These are phyloP conservation scores for Castanea crenata DNA, from an alignment of 306 rosid species.

Conservation along the genomic window DNA sequence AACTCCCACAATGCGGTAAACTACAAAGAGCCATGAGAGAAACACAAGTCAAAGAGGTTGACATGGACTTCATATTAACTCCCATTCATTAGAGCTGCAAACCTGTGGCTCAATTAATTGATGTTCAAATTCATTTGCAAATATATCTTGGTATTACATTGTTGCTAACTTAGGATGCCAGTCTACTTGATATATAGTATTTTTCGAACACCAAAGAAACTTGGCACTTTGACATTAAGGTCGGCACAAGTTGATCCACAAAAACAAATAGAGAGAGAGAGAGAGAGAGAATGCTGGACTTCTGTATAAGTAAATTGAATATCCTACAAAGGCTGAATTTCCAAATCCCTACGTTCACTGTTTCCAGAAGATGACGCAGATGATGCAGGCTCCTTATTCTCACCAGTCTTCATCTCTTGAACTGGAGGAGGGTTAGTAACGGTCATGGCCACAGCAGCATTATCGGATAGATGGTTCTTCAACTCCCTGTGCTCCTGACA, in stretches of 20 bases:
- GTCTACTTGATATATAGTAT: not conserved
- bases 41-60: too few species aligned
- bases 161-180: not conserved
- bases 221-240: not conserved
- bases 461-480: slow-evolving; percentile 45
- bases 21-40: too few species aligned
- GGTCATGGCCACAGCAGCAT: slow-evolving; percentile 26
- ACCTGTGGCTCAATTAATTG: not conserved
- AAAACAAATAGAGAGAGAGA: not conserved
- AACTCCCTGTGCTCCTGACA: slow-evolving; percentile 62
- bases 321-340: slow-evolving; percentile 37
- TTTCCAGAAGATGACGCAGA: slow-evolving; percentile 18
- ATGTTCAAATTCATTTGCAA: not conserved
- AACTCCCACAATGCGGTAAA: too few species aligned
- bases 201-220: not conserved
- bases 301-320: not conserved
- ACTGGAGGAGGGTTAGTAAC: slow-evolving; percentile 39
- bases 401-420: slow-evolving; percentile 48
- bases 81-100: not conserved
- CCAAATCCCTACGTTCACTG: slow-evolving; percentile 19
- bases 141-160: not conserved
- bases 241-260: not conserved
- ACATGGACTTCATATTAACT: too few species aligned
- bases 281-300: not conserved
- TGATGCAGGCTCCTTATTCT: slow-evolving; percentile 20